A percentile compares a stretch with the other conserved stretches of the same genome.
Conservation (phyloP, 1,139 yeast species). For the Taiozyma sp. region DNA sequence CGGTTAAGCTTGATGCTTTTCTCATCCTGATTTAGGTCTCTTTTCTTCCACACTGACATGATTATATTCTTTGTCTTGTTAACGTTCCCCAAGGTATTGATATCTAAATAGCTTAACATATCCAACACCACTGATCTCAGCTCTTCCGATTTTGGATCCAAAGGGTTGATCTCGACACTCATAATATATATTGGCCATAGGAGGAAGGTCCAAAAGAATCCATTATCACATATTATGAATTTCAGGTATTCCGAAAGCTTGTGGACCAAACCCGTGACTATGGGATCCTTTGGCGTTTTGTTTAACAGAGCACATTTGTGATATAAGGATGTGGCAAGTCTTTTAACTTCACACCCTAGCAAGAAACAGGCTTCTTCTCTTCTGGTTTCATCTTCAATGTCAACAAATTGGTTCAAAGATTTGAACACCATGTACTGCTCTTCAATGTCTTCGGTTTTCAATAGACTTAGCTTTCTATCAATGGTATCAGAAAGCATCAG, state of each 20-base stretch:
- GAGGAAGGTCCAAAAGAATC: conserved; percentile 6
- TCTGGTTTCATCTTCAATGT: not conserved
- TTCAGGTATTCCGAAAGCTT: conserved; percentile 1
- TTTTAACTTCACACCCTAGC: conserved; percentile 9
- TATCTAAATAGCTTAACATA: conserved; percentile 2
- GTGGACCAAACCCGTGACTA: not conserved
- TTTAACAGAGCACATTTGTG: conserved; percentile 8
- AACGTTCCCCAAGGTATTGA: conserved; percentile 7
- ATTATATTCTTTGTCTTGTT: conserved; percentile 5
- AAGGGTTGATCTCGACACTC: conserved; percentile 4
- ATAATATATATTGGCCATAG: conserved; percentile 10
- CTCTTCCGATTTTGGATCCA: conserved; percentile 1
- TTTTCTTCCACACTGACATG: conserved; percentile 7
- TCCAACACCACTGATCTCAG: conserved; percentile 4
- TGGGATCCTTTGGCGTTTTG: conserved; percentile 3
- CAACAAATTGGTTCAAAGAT: not conserved
- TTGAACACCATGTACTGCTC: not conserved
- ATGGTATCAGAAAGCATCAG: not conserved
- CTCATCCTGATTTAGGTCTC: conserved; percentile 4
- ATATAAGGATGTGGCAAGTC: conserved; percentile 5
- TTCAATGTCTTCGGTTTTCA: not conserved
- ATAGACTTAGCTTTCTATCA: not conserved
- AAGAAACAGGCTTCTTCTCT: conserved; percentile 6
- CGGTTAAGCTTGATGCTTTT: not conserved
- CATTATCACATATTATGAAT: conserved; percentile 4